These are phyloP conservation scores for Saturnispora sekii DNA, from an alignment of 805 yeast genomes.

Conservation along the genomic window DNA sequence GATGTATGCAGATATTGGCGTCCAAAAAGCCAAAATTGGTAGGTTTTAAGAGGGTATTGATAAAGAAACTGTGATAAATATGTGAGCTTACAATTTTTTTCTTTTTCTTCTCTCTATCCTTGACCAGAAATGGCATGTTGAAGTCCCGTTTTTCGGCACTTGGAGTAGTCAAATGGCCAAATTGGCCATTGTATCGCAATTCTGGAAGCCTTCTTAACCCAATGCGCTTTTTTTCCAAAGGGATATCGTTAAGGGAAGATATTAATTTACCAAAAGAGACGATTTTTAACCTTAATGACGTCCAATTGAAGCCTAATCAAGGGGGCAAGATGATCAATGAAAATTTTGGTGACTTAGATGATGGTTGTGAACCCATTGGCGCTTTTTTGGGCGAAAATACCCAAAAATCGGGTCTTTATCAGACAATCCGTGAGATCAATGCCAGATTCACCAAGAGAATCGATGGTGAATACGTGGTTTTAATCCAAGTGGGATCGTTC, in stretches of 20 bases:
- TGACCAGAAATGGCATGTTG: too few species aligned
- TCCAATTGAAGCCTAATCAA: background rate
- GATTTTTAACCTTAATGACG: slow-evolving; percentile 1
- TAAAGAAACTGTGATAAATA: too few species aligned
- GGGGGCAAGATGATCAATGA: background rate
- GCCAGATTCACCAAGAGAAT: slow-evolving; percentile 17
- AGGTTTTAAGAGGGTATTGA: too few species aligned
- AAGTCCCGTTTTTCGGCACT: too few species aligned
- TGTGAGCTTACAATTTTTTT: too few species aligned
- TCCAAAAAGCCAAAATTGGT: too few species aligned
- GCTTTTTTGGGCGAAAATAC: background rate
- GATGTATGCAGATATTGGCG: too few species aligned
- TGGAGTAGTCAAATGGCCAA: background rate
- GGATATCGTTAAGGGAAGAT: background rate
- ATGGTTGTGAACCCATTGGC: slow-evolving; percentile 4
- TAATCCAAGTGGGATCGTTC: slow-evolving; percentile 80
- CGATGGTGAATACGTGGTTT: slow-evolving; percentile 37
- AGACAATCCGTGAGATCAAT: slow-evolving; percentile 21
- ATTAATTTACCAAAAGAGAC: background rate
- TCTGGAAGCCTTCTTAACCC: background rate
- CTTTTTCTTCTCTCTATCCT: too few species aligned
- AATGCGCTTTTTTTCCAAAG: background rate
- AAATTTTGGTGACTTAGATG: background rate
- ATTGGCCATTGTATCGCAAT: background rate
- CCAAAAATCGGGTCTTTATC: slow-evolving; percentile 23